Conservation (phyloP, 2,329 filamentous ascomycete species). For the Epicoccum nigrum region DNA sequence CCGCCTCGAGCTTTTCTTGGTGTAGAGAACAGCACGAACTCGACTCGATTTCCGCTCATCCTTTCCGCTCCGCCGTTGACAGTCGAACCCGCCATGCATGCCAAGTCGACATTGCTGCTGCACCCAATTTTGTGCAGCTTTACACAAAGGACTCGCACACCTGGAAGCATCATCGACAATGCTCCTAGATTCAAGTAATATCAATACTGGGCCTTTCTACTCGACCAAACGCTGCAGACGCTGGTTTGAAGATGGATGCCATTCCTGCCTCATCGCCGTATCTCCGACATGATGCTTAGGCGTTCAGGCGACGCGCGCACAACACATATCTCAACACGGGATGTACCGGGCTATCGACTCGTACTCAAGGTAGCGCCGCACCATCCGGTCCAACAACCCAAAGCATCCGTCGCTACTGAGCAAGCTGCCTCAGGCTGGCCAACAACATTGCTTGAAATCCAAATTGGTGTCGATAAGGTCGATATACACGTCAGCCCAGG, state of each 20-base stretch:
- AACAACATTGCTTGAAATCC: slow-evolving; percentile 1
- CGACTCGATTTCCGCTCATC: slow-evolving; percentile 8
- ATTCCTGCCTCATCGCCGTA: slow-evolving; percentile 1
- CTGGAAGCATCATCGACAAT: not conserved
- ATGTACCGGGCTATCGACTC: slow-evolving; percentile 11
- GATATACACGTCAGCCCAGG: slow-evolving; percentile 25
- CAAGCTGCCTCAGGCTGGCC: slow-evolving; percentile 19
- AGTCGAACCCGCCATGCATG: not conserved
- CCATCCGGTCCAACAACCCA: slow-evolving; percentile 13
- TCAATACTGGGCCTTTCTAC: slow-evolving; percentile 1
- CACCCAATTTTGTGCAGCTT: not conserved
- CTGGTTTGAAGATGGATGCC: not conserved
- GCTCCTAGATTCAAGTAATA: not conserved
- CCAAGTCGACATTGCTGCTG: slow-evolving; percentile 3
- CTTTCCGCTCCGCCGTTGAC: slow-evolving; percentile 11
- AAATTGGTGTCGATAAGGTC: slow-evolving; percentile 19
- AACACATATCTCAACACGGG: slow-evolving; percentile 19
- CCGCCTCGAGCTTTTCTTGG: not conserved
- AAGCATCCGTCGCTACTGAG: slow-evolving; percentile 12
- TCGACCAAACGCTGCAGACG: slow-evolving; percentile 12
- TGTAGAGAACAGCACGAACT: not conserved
- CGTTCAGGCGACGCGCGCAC: slow-evolving; percentile 12
- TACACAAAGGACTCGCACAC: not conserved
- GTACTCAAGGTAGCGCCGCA: slow-evolving; percentile 9
- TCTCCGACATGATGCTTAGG: slow-evolving; percentile 8